Base-by-base conservation (phyloP, 208 protist genomes). In the Wallacemonas sp. region DNA sequence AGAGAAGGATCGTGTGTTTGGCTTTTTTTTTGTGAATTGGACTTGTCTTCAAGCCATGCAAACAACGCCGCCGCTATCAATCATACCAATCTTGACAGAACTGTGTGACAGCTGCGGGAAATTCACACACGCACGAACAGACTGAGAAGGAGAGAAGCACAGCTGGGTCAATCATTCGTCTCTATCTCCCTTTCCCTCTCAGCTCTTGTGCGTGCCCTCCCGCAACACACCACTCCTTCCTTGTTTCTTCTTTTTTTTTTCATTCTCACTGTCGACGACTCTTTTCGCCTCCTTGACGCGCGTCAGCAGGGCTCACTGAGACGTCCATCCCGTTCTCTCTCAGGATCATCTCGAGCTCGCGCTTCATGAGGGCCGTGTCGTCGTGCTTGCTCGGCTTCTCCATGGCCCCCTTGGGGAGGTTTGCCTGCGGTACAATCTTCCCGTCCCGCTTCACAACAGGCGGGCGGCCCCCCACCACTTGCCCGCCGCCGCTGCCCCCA, bases 341-440 rank as follows among this genome's bases (percentile, higher is more conserved):
- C 55, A 81, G 36, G 23, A 79, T 33, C 18, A 57, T 32, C 31
- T 79, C 72, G 10, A 82, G 59, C 61, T 79, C 79, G n/a, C 54
- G 54, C 48, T 85, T 75, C 44, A 82, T 31, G 14, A 67, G 54
- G 16, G 25, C 54, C 7, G 72, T 72, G 11, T 79, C 71, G n/a
- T 82, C 81, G 36, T 86, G 65, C 65, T 82, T 86, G 50, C 76
- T 86, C 8, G 70, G 28, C 54, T 82, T 79, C 38, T 71, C 62
- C 23, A 57, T 57, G 3, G 45, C 7, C 0, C 68, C 61, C 57
- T 77, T 70, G 1, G 69, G 72, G 10, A 74, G 67, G 11, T 71
- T 70, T 28, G 54, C 52, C 22, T 70, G 22, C 20, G 63, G 65
- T 16, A 76, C 39, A 2, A 33, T 36, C 61, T 65, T 38, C 8